Base-by-base conservation (phyloP, 176 grass and related monocot species). In the Microstegium vimineum region DNA sequence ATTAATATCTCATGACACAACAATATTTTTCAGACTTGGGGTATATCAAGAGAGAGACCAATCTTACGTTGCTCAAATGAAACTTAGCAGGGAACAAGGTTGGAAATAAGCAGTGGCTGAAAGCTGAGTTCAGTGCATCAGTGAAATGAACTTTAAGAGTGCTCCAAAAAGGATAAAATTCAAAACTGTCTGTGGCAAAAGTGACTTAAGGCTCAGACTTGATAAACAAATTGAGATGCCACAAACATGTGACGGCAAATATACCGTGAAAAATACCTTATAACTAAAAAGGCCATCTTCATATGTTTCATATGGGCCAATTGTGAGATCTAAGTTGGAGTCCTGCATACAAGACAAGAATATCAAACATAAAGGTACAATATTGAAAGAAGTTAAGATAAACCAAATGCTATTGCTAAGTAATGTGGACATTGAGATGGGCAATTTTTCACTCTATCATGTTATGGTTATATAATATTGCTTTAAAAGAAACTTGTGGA, bases 231-330 rank as follows among this genome's bases (percentile, higher is more conserved):
- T 14, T 81, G 25, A 23, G 12, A 75, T 62, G 31, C 15, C 67
- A 62, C 79, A 30, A 76, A 76, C 14, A 84, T 30, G 36, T 70
- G 52, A 43, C 54, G 22, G 63, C 43, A 75, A 45, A 57, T 65
- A 60, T 65, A 69, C 71, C n/a, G 62, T 31, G 10, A 40, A 87
- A 42, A 45, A 74, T 89, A 97, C 91, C 91, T 94, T 98, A 71
- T 98, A 98, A 80, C 88, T 91, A 87, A 98, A 98, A 42, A 98
- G 92, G n/a, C 77, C 82, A 89, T 98, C 95, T 93, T 98, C 90
- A 23, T 98, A 98, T 82, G 95, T 98, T 80, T 98, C 95, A 61
- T 98, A 98, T 46, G 95, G 95, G 37, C 95, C 95, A 86, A 98
- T 98, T 66, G 95, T 98, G 28, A 98, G 66, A 72, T 98, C 95